Conservation (phyloP, 2,329 filamentous ascomycete genomes). For the Talaromyces sp. region DNA sequence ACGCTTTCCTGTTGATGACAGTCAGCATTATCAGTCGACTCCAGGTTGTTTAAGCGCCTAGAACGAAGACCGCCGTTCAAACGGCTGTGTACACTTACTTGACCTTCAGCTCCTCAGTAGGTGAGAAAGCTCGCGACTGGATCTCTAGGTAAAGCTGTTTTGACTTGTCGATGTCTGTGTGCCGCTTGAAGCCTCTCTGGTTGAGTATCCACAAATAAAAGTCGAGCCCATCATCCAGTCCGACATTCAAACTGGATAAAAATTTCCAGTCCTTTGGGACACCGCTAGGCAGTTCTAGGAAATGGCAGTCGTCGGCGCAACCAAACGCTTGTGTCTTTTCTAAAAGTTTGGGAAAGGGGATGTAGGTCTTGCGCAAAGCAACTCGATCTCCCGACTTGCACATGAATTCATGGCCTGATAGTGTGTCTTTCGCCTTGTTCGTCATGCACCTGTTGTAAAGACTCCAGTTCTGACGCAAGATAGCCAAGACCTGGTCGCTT, state of each 20-base stretch:
- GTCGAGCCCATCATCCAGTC: constrained; percentile 3
- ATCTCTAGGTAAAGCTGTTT: constrained; percentile 4
- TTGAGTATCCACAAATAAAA: constrained; percentile 7
- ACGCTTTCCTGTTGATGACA: neutral
- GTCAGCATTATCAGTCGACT: constrained; percentile 1
- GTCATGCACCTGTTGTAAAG: constrained; percentile 2
- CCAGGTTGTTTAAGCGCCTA: neutral
- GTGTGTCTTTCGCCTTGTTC: neutral
- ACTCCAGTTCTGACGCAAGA: constrained; percentile 6
- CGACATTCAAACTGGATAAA: constrained; percentile 3
- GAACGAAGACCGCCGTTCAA: neutral
- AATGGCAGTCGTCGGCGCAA: neutral
- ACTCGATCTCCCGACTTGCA: constrained; percentile 4
- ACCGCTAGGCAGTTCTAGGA: constrained; percentile 1
- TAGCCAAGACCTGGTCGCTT: constrained; percentile 5
- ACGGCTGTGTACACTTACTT: constrained; percentile 3
- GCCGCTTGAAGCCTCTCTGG: neutral
- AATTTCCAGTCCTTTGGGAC: constrained; percentile 4
- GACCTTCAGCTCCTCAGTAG: neutral
- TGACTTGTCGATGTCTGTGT: constrained; percentile 1
- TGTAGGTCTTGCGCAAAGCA: constrained; percentile 5
- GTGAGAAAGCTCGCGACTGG: constrained; percentile 5
- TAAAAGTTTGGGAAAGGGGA: constrained; percentile 5
- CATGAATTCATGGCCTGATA: constrained; percentile 4
- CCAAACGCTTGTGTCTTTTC: constrained; percentile 3